Percentiles rank a stretch among this genome's conserved stretches.
phyloP scores from a whole-genome alignment of 78 protist genomes.

The Cavenderia fasciculata region DNA sequence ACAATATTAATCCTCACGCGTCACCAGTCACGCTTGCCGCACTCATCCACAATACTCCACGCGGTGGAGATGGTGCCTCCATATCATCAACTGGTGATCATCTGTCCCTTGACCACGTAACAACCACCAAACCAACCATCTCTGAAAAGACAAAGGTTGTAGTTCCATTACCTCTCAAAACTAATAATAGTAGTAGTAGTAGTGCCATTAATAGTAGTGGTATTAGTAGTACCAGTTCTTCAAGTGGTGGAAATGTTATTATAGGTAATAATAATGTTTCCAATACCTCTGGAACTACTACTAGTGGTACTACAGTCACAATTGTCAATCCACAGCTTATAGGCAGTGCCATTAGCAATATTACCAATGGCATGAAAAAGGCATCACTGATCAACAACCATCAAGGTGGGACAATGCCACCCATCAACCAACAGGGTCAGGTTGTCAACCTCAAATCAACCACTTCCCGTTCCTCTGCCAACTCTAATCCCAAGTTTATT shows the following conservation, averaged over 20 bases:
- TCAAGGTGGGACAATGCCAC: not conserved
- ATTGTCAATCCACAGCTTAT: not conserved
- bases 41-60: not conserved
- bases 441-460: not conserved
- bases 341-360: not conserved
- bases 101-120: no score
- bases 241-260: not conserved
- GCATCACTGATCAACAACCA: not conserved
- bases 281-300: not conserved
- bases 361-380: not conserved
- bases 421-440: not conserved
- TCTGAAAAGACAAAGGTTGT: not conserved
- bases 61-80: not conserved
- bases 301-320: not conserved
- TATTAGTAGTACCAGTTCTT: not conserved
- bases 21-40: slow-evolving; percentile 42
- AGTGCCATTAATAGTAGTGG: not conserved
- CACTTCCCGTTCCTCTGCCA: not conserved
- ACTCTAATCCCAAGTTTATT: slow-evolving; percentile 6
- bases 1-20: not conserved
- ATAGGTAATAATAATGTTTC: no score
- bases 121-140: not conserved
- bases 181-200: not conserved
- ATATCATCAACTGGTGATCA: not conserved
- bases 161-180: no score